Evolutionary conservation across 163 green algal species (phyloP).

Genomic region (Chlamydomonas reinhardtii): DNA sequence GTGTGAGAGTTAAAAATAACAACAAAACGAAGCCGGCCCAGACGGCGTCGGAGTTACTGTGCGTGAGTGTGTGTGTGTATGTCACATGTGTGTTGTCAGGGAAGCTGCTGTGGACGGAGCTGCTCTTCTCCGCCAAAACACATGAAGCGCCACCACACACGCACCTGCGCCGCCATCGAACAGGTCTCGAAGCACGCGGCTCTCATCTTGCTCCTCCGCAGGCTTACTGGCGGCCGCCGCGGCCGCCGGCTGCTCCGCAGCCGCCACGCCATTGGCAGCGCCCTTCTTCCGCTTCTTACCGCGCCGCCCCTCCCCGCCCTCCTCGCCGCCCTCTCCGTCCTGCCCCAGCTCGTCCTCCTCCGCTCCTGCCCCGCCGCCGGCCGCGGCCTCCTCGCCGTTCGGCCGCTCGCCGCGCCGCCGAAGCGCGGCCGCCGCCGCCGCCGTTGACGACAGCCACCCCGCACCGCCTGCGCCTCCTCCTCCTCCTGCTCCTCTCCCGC

Average conservation of each 20-base stretch:
- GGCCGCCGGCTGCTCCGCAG: conserved; percentile 6
- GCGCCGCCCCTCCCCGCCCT: not conserved
- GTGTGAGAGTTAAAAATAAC: not conserved
- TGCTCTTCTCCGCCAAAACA: no score
- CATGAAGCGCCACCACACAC: not conserved
- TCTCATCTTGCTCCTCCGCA: conserved; percentile 55
- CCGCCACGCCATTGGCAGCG: not conserved
- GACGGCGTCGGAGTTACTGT: no score
- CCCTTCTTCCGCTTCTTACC: not conserved
- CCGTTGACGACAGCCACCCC: conserved; percentile 12
- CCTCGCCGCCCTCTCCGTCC: not conserved
- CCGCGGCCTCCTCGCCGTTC: not conserved
- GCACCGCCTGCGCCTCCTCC: not conserved
- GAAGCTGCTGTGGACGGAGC: no score
- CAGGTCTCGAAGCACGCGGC: conserved; percentile 73
- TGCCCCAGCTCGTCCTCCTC: conserved; percentile 10
- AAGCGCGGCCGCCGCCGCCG: conserved; percentile 15
- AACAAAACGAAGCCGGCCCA: no score
- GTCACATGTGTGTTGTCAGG: no score
- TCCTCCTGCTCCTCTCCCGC: not conserved
- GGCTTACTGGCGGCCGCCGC: not conserved
- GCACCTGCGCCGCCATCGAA: conserved; percentile 80
- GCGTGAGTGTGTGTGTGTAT: no score
- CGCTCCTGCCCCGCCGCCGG: not conserved
- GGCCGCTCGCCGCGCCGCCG: not conserved